These are phyloP conservation scores for Trichoderma koningii DNA, from an alignment of 2,329 filamentous ascomycete species.

Conservation along the genomic window DNA sequence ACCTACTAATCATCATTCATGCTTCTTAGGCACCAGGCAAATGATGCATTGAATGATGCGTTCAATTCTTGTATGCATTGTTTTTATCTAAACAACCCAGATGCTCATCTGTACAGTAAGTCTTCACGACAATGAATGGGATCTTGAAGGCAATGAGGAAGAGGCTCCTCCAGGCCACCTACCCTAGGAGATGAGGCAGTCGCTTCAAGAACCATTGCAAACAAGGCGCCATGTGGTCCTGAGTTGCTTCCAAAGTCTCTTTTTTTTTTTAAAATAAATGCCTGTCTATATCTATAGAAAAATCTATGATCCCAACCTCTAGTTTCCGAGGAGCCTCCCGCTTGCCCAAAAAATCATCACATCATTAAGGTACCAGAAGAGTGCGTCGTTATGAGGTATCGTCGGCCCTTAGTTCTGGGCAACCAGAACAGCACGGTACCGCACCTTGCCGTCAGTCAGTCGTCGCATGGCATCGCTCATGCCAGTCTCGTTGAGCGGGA, in stretches of 20 bases:
- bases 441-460: constrained; percentile 4
- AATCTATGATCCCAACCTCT: background rate
- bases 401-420: constrained; percentile 16
- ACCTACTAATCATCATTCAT: background rate
- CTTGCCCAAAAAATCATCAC: constrained; percentile 7
- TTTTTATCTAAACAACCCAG: too few relatives aligned
- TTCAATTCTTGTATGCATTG: background rate
- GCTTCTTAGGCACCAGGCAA: background rate
- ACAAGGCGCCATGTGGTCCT: too few relatives aligned
- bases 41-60: background rate
- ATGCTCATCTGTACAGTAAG: too few relatives aligned
- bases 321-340: background rate
- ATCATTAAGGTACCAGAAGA: background rate
- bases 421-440: constrained; percentile 23
- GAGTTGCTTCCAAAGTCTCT: background rate
- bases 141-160: too few relatives aligned
- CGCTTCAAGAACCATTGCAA: too few relatives aligned
- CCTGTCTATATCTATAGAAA: background rate
- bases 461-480: constrained; percentile 38
- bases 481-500: constrained; percentile 59
- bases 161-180: too few relatives aligned
- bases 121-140: too few relatives aligned
- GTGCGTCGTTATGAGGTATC: background rate
- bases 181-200: too few relatives aligned
- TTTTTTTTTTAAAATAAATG: too few relatives aligned